A percentile compares a stretch with the other conserved stretches of the same genome.
These are phyloP conservation scores for Stipa capillata DNA, from an alignment of 176 grass and related monocot species.

Conservation along the genomic window DNA sequence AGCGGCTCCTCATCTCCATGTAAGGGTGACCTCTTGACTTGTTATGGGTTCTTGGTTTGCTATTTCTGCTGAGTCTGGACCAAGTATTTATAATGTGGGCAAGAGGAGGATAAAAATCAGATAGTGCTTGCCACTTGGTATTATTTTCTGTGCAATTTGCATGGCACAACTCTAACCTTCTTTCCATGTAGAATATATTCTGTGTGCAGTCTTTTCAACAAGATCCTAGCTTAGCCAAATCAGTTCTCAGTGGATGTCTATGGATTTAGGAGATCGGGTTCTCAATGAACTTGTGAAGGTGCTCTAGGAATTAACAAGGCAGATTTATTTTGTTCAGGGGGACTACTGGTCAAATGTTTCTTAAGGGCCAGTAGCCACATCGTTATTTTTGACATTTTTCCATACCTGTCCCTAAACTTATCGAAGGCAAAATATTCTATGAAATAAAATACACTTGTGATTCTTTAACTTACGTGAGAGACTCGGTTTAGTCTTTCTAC, in stretches of 20 bases:
- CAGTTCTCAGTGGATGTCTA: not conserved
- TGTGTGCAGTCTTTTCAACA: constrained; percentile 1
- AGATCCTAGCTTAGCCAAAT: constrained; percentile 26
- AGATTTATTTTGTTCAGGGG: not conserved
- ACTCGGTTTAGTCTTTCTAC: too few species aligned
- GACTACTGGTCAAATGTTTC: not conserved
- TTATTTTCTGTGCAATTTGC: not conserved
- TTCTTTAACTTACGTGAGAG: too few species aligned
- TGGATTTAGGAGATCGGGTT: not conserved
- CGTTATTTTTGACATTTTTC: too few species aligned
- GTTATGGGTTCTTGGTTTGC: not conserved
- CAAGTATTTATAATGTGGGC: constrained; percentile 19
- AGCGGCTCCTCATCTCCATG: constrained; percentile 35
- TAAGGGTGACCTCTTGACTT: constrained; percentile 26
- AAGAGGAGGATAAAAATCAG: not conserved
- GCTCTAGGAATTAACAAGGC: not conserved
- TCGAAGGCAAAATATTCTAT: too few species aligned
- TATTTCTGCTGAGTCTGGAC: not conserved
- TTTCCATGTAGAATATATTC: constrained; percentile 27
- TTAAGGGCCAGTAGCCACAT: too few species aligned
- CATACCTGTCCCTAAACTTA: too few species aligned
- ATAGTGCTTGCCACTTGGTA: not conserved
- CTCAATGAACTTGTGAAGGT: not conserved
- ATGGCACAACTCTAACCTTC: not conserved
- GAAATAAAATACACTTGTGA: too few species aligned